phyloP scores from a whole-genome alignment of 306 rosid genomes.

The Lablab purpureus region DNA sequence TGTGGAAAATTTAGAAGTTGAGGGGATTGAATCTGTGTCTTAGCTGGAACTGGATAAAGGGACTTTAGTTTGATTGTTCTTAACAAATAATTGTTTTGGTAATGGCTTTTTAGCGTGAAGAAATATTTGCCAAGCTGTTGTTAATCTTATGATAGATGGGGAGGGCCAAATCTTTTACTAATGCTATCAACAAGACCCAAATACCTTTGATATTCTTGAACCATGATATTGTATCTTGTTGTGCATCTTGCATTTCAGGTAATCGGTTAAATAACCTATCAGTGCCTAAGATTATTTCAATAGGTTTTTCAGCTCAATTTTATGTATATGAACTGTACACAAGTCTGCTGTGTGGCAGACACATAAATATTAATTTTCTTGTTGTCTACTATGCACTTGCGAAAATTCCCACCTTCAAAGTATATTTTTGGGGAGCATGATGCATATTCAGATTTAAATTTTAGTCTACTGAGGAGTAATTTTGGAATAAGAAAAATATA shows the following conservation, averaged over 20 bases:
- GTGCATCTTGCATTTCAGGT: neutral
- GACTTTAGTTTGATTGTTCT: constrained; percentile 13
- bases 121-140: constrained; percentile 1
- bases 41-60: neutral
- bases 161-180: neutral
- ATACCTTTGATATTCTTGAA: neutral
- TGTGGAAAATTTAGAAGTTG: neutral
- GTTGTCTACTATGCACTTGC: neutral
- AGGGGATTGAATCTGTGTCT: neutral
- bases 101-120: neutral
- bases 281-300: neutral
- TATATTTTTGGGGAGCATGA: neutral
- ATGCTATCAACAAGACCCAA: neutral
- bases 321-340: neutral
- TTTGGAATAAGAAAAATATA: neutral
- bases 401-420: neutral
- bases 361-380: neutral
- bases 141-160: neutral
- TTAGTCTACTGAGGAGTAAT: neutral
- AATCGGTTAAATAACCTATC: neutral
- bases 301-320: neutral
- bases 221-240: neutral
- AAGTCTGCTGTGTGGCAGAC: neutral
- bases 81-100: neutral
- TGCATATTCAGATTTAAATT: neutral